Conservation (phyloP, 2,329 filamentous ascomycete genomes). For the Trichoderma citrinoviride region DNA sequence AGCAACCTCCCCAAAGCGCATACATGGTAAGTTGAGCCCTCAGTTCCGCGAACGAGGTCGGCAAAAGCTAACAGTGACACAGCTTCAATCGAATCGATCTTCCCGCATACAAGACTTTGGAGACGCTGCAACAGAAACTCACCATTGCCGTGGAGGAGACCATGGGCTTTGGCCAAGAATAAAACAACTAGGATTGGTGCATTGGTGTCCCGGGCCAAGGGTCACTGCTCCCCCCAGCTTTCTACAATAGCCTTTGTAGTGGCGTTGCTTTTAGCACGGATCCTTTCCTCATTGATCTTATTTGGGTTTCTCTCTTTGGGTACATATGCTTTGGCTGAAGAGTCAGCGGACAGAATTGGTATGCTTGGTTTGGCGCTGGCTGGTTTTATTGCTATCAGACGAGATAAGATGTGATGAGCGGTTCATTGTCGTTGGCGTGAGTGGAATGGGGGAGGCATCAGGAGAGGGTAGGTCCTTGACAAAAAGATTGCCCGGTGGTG, state of each 20-base stretch:
- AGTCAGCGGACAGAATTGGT: constrained; percentile 33
- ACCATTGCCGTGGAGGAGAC: constrained; percentile 98
- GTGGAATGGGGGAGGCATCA: background rate
- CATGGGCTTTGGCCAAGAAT: constrained; percentile 98
- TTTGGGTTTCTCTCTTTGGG: constrained; percentile 30
- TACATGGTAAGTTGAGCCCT: constrained; percentile 71
- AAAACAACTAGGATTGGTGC: constrained; percentile 42
- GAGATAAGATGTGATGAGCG: constrained; percentile 17
- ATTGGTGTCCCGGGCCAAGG: constrained; percentile 11
- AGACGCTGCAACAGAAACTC: constrained; percentile 82
- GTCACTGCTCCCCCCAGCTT: background rate
- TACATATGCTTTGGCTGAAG: constrained; percentile 34
- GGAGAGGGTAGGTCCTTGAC: background rate
- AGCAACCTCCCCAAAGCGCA: constrained; percentile 93
- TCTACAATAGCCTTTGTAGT: constrained; percentile 11
- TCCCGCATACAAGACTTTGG: constrained; percentile 86
- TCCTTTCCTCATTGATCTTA: constrained; percentile 16
- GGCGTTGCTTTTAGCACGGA: constrained; percentile 4
- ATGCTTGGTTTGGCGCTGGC: constrained; percentile 37
- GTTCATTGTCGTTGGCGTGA: constrained; percentile 11
- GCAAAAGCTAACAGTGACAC: constrained; percentile 22
- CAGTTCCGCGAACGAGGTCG: background rate
- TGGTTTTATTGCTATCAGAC: constrained; percentile 24
- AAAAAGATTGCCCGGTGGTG: background rate
- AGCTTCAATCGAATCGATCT: constrained; percentile 98